Conservation (phyloP, 2,329 filamentous ascomycete species). For the Rhinocladiella mackenziei region DNA sequence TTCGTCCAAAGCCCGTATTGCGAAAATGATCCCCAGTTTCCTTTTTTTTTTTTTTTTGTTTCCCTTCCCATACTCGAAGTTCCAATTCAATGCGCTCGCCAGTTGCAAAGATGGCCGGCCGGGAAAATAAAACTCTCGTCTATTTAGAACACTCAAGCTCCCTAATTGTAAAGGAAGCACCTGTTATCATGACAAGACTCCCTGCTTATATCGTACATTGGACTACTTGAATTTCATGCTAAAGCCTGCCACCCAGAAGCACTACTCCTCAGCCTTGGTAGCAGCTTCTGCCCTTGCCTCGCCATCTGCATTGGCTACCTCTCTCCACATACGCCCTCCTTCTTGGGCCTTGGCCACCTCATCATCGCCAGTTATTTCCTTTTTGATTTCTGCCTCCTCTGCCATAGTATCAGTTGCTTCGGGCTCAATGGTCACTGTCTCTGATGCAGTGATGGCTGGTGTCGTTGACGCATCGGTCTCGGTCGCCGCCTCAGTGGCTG, state of each 20-base stretch:
- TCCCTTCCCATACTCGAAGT: too few species aligned
- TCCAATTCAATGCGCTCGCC: too few species aligned
- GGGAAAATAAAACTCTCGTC: too few species aligned
- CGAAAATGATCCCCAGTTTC: too few species aligned
- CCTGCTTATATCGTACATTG: too few species aligned
- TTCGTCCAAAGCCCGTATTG: too few species aligned
- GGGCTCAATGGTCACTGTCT: conserved; percentile 8
- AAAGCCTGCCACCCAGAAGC: not conserved
- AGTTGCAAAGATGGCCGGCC: too few species aligned
- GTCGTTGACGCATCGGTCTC: conserved; percentile 19
- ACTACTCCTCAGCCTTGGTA: not conserved
- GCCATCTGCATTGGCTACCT: conserved; percentile 33
- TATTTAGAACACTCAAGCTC: too few species aligned
- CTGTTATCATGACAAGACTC: too few species aligned
- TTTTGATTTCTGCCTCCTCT: conserved; percentile 25
- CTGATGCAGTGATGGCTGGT: conserved; percentile 5
- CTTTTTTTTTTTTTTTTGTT: too few species aligned
- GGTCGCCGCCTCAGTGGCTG: conserved; percentile 23
- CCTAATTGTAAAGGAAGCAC: too few species aligned
- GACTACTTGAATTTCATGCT: too few species aligned
- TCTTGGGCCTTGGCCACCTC: conserved; percentile 32
- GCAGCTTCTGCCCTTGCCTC: conserved; percentile 30
- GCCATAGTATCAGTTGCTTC: conserved; percentile 7
- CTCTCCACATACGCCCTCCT: conserved; percentile 32
- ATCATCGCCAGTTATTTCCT: conserved; percentile 29